phyloP scores from a whole-genome alignment of 371 early-diverging fungal species.

The Umbelopsis sp. region DNA sequence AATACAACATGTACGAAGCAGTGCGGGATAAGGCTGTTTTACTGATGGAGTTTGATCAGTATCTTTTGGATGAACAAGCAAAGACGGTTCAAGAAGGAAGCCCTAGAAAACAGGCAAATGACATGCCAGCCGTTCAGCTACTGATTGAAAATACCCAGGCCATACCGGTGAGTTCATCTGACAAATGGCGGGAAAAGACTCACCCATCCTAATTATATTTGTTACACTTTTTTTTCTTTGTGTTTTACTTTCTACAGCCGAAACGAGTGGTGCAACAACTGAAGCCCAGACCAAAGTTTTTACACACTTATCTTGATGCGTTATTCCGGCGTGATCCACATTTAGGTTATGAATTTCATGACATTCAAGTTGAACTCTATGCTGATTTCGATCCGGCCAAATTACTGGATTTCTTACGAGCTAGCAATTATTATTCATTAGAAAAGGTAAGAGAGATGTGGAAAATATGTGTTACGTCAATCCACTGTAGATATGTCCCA shows the following conservation, averaged over 20 bases:
- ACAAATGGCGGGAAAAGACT: no score
- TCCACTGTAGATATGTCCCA: no score
- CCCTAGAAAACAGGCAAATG: constrained; percentile 31
- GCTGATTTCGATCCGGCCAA: constrained; percentile 84
- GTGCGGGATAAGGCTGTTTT: constrained; percentile 77
- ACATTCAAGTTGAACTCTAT: constrained; percentile 89
- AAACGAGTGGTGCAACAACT: constrained; percentile 72
- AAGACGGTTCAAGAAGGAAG: constrained; percentile 22
- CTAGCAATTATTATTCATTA: constrained; percentile 77
- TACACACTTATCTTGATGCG: constrained; percentile 91
- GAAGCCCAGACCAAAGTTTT: constrained; percentile 48
- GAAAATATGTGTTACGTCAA: neutral
- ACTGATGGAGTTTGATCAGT: constrained; percentile 84
- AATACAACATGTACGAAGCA: constrained; percentile 80
- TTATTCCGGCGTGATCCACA: constrained; percentile 77
- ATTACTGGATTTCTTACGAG: constrained; percentile 82
- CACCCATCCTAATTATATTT: neutral
- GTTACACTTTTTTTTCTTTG: neutral
- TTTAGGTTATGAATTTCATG: constrained; percentile 79
- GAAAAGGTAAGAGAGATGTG: constrained; percentile 51
- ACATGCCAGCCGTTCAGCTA: constrained; percentile 72
- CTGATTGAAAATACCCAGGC: constrained; percentile 85
- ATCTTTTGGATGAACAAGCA: constrained; percentile 45
- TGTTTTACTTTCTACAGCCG: constrained; percentile 41
- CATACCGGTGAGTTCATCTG: constrained; percentile 62